Evolutionary conservation across 495 filamentous ascomycete species (phyloP), one percentile per base, ranked within the genome.

Genomic region (Barbatosphaeria neglecta): DNA sequence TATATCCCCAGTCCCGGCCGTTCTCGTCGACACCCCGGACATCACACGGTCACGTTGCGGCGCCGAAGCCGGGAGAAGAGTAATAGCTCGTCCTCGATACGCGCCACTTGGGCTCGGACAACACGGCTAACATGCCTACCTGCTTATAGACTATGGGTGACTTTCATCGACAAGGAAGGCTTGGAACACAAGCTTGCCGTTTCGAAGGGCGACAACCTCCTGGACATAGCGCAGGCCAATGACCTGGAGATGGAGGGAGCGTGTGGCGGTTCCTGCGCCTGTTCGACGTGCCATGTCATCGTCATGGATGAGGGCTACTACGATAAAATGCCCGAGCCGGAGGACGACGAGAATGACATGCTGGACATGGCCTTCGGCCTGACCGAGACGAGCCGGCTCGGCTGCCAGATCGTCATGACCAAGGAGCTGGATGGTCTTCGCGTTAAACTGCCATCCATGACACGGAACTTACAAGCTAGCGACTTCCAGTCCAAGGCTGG

Each of bases 281-380:
- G 92, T 63, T 94, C 87, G 49, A 98, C 92, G 1, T 98, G 92
- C 69, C 92, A 98, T 68, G 83, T 97, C 41, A 95, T 98, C 44
- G 86, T 98, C 37, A 73, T 82, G 47, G 81, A 86, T 56, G 77
- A 86, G 4, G 83, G 81, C 15, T 77, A 84, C 73, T 97, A 87
- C 60, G 92, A 97, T 52, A 82, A 81, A 68, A 90, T 97, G 71
- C 77, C 82, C 39, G 93, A 97, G 65, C 86, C 92, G 15, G 82
- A 84, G 35, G 92, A 98, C 61, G 93, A 98, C 61, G 92, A 98
- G 76, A 97, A 97, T 63, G 92, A 98, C 66, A 98, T 98, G 92
- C 70, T 98, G 55, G 92, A 98, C 62, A 63, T 97, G 49, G 92
- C 92, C 0, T 98, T 98, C 62, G 92, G 92, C 0, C 58, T 97